Base-by-base conservation (phyloP, 257 asterid genomes). In the Salvia rosmarinus region DNA sequence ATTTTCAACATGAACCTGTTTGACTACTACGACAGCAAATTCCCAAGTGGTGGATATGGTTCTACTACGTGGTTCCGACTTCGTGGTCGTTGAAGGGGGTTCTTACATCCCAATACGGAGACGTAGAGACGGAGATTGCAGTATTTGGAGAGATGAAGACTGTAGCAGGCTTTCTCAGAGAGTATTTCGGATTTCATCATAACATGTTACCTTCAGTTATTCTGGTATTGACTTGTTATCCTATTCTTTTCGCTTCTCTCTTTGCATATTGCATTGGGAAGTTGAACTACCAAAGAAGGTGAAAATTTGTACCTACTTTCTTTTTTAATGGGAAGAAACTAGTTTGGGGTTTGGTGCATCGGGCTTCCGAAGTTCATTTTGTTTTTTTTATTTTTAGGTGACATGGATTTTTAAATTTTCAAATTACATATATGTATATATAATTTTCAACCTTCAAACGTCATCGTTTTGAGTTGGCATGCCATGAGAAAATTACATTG, bases 11-110 rank as follows among this genome's bases (percentile, higher is more conserved):
- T n/a, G n/a, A n/a, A n/a, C n/a, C n/a, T n/a, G n/a, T n/a, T n/a
- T n/a, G n/a, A n/a, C n/a, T n/a, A n/a, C n/a, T n/a, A n/a, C n/a
- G n/a, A 73, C 79, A 85, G 89, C 84, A 76, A 73, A 82, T 87
- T 49, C 95, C 95, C 0, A 84, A 79, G 62, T 88, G 90, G 90
- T 86, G 90, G 90, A 40, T 86, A 9, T 86, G 90, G 92, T 54
- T 81, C 2, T 79, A 84, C 21, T 84, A 84, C 44, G 3, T 78
- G 17, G 67, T 68, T 5, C 92, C 95, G 5, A 82, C 92, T 37
- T 83, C 95, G 1, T 88, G 95, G 91, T 65, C 88, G 2, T 64
- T 86, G 16, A 82, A 86, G 20, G 95, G 80, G 4, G 51, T 83
- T 71, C 82, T 86, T 3, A 76, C 84, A 20, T 88, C 95, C 7